phyloP scores from a whole-genome alignment of 176 grass and related monocot species.

The Typha latifolia region DNA sequence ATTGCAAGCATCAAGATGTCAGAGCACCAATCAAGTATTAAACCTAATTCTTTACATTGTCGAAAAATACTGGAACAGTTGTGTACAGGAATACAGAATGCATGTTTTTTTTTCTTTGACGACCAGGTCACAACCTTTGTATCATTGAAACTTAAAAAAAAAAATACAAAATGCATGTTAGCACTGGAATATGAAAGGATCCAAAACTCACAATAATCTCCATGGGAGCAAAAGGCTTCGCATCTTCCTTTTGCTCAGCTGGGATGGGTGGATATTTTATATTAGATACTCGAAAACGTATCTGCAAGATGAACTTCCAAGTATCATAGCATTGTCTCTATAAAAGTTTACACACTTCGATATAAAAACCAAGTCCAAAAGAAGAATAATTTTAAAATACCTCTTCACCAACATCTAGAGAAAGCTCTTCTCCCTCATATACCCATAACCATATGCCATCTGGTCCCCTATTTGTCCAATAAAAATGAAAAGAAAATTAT shows the following conservation, averaged over 20 bases:
- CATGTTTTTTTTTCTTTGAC: no score
- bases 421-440: conserved; percentile 37
- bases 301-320: conserved; percentile 36
- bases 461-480: conserved; percentile 23
- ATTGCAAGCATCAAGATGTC: no score
- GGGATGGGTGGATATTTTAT: conserved; percentile 77
- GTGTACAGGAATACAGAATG: not conserved
- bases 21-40: no score
- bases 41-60: no score
- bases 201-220: conserved; percentile 51
- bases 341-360: not conserved
- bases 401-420: conserved; percentile 84
- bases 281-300: conserved; percentile 67
- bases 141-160: no score
- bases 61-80: not conserved
- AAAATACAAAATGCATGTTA: conserved; percentile 8
- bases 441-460: conserved; percentile 71
- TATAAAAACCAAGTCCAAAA: conserved; percentile 1
- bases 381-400: conserved; percentile 27
- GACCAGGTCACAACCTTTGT: no score
- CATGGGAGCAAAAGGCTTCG: conserved; percentile 78
- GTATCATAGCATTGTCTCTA: conserved; percentile 6
- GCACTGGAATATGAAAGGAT: not conserved
- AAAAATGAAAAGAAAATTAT: not conserved
- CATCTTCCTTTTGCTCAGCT: conserved; percentile 66